Evolutionary conservation across 805 yeast species (phyloP), one percentile per base, ranked within the genome.

Genomic region (Cyberlindnera mississippiensis): DNA sequence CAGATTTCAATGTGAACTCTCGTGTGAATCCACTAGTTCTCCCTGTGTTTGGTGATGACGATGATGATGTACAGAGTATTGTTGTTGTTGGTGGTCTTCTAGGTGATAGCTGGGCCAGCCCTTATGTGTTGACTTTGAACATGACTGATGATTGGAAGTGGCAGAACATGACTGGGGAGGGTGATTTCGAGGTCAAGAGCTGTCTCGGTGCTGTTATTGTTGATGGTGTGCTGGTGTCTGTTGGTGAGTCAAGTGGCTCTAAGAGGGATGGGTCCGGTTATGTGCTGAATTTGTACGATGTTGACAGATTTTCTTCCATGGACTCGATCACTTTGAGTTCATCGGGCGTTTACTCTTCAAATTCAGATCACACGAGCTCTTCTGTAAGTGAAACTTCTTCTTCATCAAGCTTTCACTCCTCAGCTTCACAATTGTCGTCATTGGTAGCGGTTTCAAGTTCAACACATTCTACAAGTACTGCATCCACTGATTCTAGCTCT

Each of bases 31-130:
- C 88, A 0, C 57, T 81, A 45, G 66, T 71, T 4, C 60, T 84
- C 24, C 87, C 91, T 0, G 60, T 79, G 1, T 78, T 78, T 50
- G 26, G 18, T 4, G 36, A 24, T n/a, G 24, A 19, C 17, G 50
- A 55, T 10, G 63, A 55, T 13, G 41, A 56, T 3, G 51, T 52
- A 27, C 46, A 39, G 8, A 45, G 46, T 24, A 69, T 79, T 0
- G 55, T 85, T 9, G 68, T 82, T 34, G 43, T 83, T 12, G 93
- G 93, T 5, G 95, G 95, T 2, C 11, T 60, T 63, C 32, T 67
- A 67, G 61, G 57, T 55, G 17, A 75, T 80, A 83, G 49, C 44
- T 31, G 71, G 72, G 76, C 51, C 38, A 29, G 44, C 28, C 53
- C 57, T 38, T 45, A 47, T 28, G 45, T 55, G 12, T 15, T 54